These are phyloP conservation scores for Heritiera fomes DNA, from an alignment of 345 rosid genomes.

Conservation along the genomic window DNA sequence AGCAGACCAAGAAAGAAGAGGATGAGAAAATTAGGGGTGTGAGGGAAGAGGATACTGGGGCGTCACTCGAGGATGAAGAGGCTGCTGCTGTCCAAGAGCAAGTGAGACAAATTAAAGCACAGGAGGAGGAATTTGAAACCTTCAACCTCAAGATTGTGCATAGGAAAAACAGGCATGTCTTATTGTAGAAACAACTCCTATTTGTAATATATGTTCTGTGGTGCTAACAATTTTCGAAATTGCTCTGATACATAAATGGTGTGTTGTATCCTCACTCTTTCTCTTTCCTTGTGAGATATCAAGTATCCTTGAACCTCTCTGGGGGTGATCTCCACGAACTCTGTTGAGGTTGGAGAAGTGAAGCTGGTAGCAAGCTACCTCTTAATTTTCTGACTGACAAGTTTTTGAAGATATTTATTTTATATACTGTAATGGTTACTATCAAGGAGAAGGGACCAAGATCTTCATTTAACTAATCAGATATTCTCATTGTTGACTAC, in stretches of 20 bases:
- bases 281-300: background rate
- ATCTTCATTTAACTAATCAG: background rate
- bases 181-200: constrained; percentile 18
- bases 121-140: constrained; percentile 98
- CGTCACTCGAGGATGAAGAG: constrained; percentile 88
- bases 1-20: constrained; percentile 53
- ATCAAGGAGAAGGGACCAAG: background rate
- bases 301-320: background rate
- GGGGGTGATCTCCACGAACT: constrained; percentile 2
- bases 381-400: background rate
- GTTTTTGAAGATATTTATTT: constrained; percentile 15
- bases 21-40: constrained; percentile 47
- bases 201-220: constrained; percentile 9
- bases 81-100: constrained; percentile 96
- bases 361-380: constrained; percentile 14
- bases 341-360: constrained; percentile 14
- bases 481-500: background rate
- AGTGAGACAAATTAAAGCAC: constrained; percentile 92
- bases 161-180: constrained; percentile 86
- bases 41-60: constrained; percentile 73
- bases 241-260: background rate
- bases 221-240: constrained; percentile 8
- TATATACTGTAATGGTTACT: background rate
- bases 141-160: constrained; percentile 96
- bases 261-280: background rate